A percentile compares a stretch with the other conserved stretches of the same genome.
These are phyloP conservation scores for Neurospora sp. DNA, from an alignment of 495 filamentous ascomycete species.

Conservation along the genomic window DNA sequence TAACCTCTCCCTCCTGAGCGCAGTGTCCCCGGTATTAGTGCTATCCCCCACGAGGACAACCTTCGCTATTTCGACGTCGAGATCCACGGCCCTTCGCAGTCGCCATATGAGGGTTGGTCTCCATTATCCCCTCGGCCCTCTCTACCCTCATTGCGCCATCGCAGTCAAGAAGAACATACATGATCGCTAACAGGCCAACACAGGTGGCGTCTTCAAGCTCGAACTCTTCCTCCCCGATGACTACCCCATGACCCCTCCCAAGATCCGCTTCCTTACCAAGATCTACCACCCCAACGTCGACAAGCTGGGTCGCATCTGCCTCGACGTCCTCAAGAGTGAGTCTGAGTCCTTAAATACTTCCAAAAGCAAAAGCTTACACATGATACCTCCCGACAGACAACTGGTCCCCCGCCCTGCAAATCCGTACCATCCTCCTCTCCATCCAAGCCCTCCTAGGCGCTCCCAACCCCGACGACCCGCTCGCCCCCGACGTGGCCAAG, in stretches of 20 bases:
- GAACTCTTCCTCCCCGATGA: constrained; percentile 99
- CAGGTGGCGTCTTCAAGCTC: constrained; percentile 91
- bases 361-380: neutral
- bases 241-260: constrained; percentile 97
- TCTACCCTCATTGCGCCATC: neutral
- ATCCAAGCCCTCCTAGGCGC: constrained; percentile 95
- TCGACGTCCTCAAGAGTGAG: constrained; percentile 95
- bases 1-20: constrained; percentile 10
- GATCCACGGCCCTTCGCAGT: constrained; percentile 88
- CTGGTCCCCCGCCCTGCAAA: constrained; percentile 97
- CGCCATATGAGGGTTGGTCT: constrained; percentile 76
- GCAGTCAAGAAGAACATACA: neutral
- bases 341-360: constrained; percentile 1
- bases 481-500: constrained; percentile 96
- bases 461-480: constrained; percentile 92
- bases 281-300: constrained; percentile 99
- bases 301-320: constrained; percentile 89
- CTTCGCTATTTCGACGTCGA: constrained; percentile 95
- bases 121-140: neutral
- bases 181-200: neutral
- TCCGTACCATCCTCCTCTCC: constrained; percentile 91
- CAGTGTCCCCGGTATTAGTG: constrained; percentile 93
- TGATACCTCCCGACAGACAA: constrained; percentile 51
- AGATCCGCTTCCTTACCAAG: constrained; percentile 96
- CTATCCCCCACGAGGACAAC: constrained; percentile 97